phyloP scores from a whole-genome alignment of 495 filamentous ascomycete species.

The Aspergillus diversus region DNA sequence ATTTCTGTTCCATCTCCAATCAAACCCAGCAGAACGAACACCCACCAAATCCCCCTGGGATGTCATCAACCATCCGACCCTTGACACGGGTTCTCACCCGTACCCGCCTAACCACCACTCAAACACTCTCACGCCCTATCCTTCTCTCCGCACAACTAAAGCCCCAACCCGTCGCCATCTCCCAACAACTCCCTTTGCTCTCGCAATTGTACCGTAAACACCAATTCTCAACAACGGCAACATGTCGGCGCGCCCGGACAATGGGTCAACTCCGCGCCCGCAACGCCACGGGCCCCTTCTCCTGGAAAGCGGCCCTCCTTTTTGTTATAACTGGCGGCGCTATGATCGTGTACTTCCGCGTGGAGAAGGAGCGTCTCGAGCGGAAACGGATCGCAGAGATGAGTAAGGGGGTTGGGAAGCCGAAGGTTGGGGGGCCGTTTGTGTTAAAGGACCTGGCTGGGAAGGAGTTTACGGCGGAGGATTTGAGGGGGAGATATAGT shows the following conservation, averaged over 20 bases:
- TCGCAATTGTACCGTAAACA: not conserved
- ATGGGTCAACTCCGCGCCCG: conserved; percentile 50
- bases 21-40: not conserved
- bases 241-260: conserved; percentile 36
- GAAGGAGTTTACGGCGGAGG: conserved; percentile 69
- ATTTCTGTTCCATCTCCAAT: not conserved
- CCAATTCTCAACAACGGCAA: conserved; percentile 39
- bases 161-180: conserved; percentile 26
- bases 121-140: conserved; percentile 23
- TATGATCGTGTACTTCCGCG: conserved; percentile 85
- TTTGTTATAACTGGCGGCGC: conserved; percentile 79
- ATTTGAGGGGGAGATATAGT: conserved; percentile 84
- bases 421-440: conserved; percentile 90
- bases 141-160: conserved; percentile 23
- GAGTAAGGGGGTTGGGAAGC: conserved; percentile 87
- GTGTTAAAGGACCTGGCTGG: conserved; percentile 81
- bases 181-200: conserved; percentile 23
- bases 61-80: conserved; percentile 40
- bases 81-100: conserved; percentile 33
- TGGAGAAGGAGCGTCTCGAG: conserved; percentile 87
- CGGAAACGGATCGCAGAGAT: conserved; percentile 84
- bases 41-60: conserved; percentile 21
- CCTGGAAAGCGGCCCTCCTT: conserved; percentile 82
- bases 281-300: conserved; percentile 69
- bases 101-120: conserved; percentile 25